Conservation (phyloP, 345 rosid species). For the Syzygium aromaticum region DNA sequence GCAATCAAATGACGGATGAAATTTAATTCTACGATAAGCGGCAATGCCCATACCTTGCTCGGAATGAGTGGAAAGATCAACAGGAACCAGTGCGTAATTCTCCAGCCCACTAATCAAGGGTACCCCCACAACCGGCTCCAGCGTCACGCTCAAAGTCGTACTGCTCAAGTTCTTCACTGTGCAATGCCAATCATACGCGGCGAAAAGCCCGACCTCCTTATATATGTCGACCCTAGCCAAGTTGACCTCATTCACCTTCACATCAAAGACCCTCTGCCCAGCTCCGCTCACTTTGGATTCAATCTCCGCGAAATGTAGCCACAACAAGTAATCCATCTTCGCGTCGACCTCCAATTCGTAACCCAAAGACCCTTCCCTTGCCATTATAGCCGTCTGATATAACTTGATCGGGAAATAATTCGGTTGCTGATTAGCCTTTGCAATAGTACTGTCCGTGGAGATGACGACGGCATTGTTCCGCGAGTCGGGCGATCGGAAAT, state of each 20-base stretch:
- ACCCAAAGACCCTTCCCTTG: slow-evolving; percentile 26
- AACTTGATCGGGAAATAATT: slow-evolving; percentile 90
- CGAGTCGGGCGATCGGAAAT: slow-evolving; percentile 17
- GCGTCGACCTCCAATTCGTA: slow-evolving; percentile 75
- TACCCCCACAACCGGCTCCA: slow-evolving; percentile 49
- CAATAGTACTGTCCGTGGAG: slow-evolving; percentile 33
- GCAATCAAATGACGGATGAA: neutral
- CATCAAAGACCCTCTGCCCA: slow-evolving; percentile 72
- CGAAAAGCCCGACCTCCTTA: slow-evolving; percentile 51
- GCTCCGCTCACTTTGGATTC: slow-evolving; percentile 49
- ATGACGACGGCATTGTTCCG: slow-evolving; percentile 8
- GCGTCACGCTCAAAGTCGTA: slow-evolving; percentile 40
- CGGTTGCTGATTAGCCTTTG: slow-evolving; percentile 42
- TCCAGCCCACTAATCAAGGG: slow-evolving; percentile 79
- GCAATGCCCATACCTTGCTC: slow-evolving; percentile 53
- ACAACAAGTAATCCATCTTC: slow-evolving; percentile 74
- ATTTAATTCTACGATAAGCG: neutral
- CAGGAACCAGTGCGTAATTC: slow-evolving; percentile 82
- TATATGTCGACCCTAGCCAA: slow-evolving; percentile 66
- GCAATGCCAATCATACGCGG: slow-evolving; percentile 49
- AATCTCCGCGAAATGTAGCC: slow-evolving; percentile 96
- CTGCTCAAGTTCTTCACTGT: slow-evolving; percentile 57
- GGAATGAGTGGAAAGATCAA: slow-evolving; percentile 66
- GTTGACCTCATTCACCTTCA: slow-evolving; percentile 53
- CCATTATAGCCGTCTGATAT: slow-evolving; percentile 61